phyloP scores from a whole-genome alignment of 306 rosid genomes.

The Amphicarpaea edgeworthii region DNA sequence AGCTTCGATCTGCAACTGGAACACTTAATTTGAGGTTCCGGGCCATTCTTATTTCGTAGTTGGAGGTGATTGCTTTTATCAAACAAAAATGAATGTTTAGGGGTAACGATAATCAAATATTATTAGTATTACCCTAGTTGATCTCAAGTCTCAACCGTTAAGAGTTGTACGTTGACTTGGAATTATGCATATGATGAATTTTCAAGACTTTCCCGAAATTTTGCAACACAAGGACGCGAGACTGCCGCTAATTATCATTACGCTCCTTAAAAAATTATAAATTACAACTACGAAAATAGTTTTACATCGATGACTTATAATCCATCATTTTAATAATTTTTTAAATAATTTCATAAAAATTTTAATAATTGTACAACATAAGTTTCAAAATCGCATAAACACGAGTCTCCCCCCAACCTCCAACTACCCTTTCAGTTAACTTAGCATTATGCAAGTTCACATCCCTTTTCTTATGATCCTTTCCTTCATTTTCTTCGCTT shows the following conservation, averaged over 20 bases:
- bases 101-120: too few species aligned
- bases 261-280: too few species aligned
- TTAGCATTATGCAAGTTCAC: neutral
- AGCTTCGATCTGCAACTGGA: too few species aligned
- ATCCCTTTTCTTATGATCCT: neutral
- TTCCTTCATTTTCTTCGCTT: neutral
- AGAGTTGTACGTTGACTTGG: neutral
- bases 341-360: too few species aligned
- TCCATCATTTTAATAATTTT: too few species aligned
- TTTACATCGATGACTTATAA: too few species aligned
- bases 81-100: neutral
- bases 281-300: too few species aligned
- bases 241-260: neutral
- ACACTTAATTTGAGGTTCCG: neutral
- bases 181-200: neutral
- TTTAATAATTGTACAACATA: too few species aligned
- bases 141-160: neutral
- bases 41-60: too few species aligned
- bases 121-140: neutral
- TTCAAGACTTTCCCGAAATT: neutral
- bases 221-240: neutral
- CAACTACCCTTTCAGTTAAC: neutral
- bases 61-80: neutral
- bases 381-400: neutral
- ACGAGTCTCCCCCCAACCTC: neutral